Evolutionary conservation across 2,329 filamentous ascomycete genomes (phyloP).

Genomic region (Talaromyces sp.): DNA sequence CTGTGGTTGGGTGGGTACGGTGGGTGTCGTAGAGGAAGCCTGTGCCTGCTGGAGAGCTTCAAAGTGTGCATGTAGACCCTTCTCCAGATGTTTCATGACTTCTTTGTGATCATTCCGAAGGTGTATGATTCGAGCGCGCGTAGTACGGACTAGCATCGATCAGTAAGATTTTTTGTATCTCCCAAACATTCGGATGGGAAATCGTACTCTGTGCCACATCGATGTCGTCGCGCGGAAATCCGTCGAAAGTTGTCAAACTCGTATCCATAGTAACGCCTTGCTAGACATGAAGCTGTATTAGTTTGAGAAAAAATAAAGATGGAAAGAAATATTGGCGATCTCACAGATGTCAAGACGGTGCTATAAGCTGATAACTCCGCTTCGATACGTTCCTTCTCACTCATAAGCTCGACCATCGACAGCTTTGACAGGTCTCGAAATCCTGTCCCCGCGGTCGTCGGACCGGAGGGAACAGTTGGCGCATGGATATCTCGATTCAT

Average conservation of each 20-base stretch:
- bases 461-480: slow-evolving; percentile 71
- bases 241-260: slow-evolving; percentile 76
- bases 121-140: slow-evolving; percentile 79
- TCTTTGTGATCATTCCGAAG: slow-evolving; percentile 91
- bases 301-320: slow-evolving; percentile 13
- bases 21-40: slow-evolving; percentile 26
- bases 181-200: background rate
- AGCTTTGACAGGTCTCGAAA: slow-evolving; percentile 61
- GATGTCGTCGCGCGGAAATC: slow-evolving; percentile 86
- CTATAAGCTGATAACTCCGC: slow-evolving; percentile 79
- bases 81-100: slow-evolving; percentile 77
- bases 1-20: slow-evolving; percentile 10
- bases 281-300: slow-evolving; percentile 45
- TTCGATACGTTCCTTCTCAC: slow-evolving; percentile 79
- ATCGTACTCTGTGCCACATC: slow-evolving; percentile 87
- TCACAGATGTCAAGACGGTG: slow-evolving; percentile 80
- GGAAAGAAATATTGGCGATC: slow-evolving; percentile 21
- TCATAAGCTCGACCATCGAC: slow-evolving; percentile 73
- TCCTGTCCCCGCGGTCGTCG: slow-evolving; percentile 54
- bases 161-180: background rate
- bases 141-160: slow-evolving; percentile 69
- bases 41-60: slow-evolving; percentile 59
- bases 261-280: slow-evolving; percentile 93
- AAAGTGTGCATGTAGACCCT: slow-evolving; percentile 83
- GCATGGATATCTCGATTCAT: slow-evolving; percentile 62